Percentiles rank a stretch among this genome's conserved stretches.
phyloP scores from a whole-genome alignment of 2,329 filamentous ascomycete species.

The Cladosporium sp. region DNA sequence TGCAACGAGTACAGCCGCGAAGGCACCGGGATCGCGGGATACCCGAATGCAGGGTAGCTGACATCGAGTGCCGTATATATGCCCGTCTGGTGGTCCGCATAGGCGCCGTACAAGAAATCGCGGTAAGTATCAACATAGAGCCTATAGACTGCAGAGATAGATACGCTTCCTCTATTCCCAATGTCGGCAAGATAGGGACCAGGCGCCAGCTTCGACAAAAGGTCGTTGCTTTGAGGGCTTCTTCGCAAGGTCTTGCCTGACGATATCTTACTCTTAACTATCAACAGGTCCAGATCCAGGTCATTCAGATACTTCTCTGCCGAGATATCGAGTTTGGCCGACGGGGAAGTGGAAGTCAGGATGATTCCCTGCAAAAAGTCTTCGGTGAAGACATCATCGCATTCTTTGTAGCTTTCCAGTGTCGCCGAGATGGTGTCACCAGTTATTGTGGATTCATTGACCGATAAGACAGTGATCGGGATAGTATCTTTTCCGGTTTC shows the following conservation, averaged over 20 bases:
- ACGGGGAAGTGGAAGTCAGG: constrained; percentile 25
- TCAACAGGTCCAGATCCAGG: background rate
- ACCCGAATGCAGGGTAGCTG: constrained; percentile 26
- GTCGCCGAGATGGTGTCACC: constrained; percentile 26
- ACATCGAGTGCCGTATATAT: constrained; percentile 25
- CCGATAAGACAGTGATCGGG: constrained; percentile 30
- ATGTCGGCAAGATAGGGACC: constrained; percentile 29
- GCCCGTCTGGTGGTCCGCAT: constrained; percentile 22
- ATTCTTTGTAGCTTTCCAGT: constrained; percentile 29
- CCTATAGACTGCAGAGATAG: constrained; percentile 27
- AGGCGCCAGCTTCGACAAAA: constrained; percentile 19
- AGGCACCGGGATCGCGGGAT: constrained; percentile 34
- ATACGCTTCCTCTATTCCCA: constrained; percentile 15
- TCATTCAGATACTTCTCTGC: constrained; percentile 11
- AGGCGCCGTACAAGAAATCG: constrained; percentile 31
- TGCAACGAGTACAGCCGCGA: constrained; percentile 36
- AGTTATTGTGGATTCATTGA: constrained; percentile 28
- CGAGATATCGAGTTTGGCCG: constrained; percentile 22
- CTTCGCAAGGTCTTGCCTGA: background rate
- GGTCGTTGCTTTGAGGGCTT: background rate
- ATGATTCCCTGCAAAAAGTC: constrained; percentile 35
- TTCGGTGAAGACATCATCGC: constrained; percentile 36
- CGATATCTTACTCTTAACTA: background rate
- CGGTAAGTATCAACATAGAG: constrained; percentile 30
- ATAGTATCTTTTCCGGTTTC: constrained; percentile 1